Conservation (phyloP, 805 yeast genomes). For the Gaillardinia entomophila region DNA sequence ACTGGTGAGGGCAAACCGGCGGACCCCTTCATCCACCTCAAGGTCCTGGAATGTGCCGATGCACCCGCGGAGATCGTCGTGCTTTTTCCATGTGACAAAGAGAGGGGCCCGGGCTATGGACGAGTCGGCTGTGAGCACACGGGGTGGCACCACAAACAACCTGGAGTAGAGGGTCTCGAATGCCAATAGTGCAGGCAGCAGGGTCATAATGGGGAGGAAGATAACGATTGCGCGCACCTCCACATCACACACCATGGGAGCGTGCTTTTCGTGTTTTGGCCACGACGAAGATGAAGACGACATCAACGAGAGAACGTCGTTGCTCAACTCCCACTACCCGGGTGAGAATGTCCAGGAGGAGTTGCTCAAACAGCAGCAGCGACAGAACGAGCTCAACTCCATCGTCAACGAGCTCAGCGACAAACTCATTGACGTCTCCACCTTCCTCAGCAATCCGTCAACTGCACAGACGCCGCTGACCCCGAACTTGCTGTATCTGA, state of each 20-base stretch:
- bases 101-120: slow-evolving; percentile 49
- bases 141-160: too few species aligned
- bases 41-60: slow-evolving; percentile 78
- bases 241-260: slow-evolving; percentile 39
- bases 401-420: slow-evolving; percentile 40
- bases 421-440: slow-evolving; percentile 30
- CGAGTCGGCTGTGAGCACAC: too few species aligned
- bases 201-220: too few species aligned
- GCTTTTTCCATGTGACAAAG: slow-evolving; percentile 82
- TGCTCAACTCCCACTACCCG: slow-evolving; percentile 21
- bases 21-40: slow-evolving; percentile 52
- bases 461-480: slow-evolving; percentile 3
- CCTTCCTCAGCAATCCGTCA: slow-evolving; percentile 17
- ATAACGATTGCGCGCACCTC: too few species aligned
- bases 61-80: slow-evolving; percentile 68
- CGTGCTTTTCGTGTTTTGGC: slow-evolving; percentile 42
- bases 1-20: slow-evolving; percentile 50
- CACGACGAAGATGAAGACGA: slow-evolving; percentile 29
- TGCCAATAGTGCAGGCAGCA: neutral
- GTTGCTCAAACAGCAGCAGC: slow-evolving; percentile 32
- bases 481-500: slow-evolving; percentile 2
- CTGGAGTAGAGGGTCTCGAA: neutral
- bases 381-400: slow-evolving; percentile 42
- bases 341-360: slow-evolving; percentile 31
- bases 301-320: slow-evolving; percentile 34